phyloP scores from a whole-genome alignment of 176 grass and related monocot species.

The Microstegium vimineum region DNA sequence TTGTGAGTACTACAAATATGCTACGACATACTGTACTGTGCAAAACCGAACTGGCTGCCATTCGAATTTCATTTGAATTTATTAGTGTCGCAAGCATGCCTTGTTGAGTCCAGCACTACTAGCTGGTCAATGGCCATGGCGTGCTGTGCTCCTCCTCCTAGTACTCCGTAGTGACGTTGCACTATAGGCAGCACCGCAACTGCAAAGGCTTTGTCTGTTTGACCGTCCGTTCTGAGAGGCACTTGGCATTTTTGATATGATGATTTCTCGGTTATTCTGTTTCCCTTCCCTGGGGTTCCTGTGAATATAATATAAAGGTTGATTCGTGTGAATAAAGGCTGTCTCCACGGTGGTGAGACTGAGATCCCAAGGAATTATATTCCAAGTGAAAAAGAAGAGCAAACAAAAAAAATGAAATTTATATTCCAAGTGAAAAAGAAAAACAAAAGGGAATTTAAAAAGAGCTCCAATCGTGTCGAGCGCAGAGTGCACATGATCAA shows the following conservation, averaged over 20 bases:
- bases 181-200: no score
- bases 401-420: neutral
- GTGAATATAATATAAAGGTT: no score
- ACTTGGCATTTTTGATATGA: neutral
- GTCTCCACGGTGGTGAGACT: neutral
- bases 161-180: no score
- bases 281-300: neutral
- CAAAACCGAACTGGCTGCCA: no score
- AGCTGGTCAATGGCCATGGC: no score
- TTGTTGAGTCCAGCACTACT: neutral
- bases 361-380: constrained; percentile 20
- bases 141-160: no score
- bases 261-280: neutral
- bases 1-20: no score
- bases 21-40: no score
- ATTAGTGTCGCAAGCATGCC: no score
- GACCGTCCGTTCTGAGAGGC: no score
- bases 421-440: neutral
- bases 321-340: constrained; percentile 19
- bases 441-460: neutral
- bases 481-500: neutral
- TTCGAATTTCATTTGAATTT: no score
- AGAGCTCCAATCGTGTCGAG: neutral
- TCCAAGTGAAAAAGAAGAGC: neutral
- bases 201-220: no score